These are phyloP conservation scores for Plasmopara halstedii DNA, from an alignment of 352 stramenopile species.

Conservation along the genomic window DNA sequence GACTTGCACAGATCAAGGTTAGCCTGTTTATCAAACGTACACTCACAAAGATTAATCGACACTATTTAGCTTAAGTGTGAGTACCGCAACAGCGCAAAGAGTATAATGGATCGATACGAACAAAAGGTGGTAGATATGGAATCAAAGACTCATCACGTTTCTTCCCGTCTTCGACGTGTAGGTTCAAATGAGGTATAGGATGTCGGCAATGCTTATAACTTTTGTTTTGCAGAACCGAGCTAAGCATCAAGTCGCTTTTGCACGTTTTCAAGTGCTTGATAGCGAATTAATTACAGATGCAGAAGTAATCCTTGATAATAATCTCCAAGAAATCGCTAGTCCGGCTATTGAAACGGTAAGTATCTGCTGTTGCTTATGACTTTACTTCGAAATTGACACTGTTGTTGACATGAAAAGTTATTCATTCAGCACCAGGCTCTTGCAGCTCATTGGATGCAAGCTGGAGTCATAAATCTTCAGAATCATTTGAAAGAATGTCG, in stretches of 20 bases:
- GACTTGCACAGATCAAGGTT: constrained; percentile 52
- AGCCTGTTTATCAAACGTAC: not conserved
- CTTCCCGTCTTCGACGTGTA: constrained; percentile 44
- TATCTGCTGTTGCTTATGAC: not conserved
- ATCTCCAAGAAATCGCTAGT: constrained; percentile 26
- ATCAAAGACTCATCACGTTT: constrained; percentile 32
- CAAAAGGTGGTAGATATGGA: constrained; percentile 52
- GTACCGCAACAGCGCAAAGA: constrained; percentile 52
- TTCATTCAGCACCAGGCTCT: constrained; percentile 28
- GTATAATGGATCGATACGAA: constrained; percentile 49
- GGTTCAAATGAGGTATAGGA: constrained; percentile 4
- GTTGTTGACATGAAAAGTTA: constrained; percentile 14
- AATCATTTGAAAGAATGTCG: constrained; percentile 15
- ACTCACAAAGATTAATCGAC: constrained; percentile 1
- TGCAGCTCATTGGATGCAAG: constrained; percentile 20
- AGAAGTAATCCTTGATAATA: constrained; percentile 26
- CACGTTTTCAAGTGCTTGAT: constrained; percentile 62
- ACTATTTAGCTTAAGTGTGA: constrained; percentile 44
- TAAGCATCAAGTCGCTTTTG: constrained; percentile 48
- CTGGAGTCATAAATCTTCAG: constrained; percentile 12
- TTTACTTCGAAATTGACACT: constrained; percentile 1
- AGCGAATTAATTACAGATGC: constrained; percentile 39
- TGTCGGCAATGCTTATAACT: not conserved
- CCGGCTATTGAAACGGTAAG: constrained; percentile 36
- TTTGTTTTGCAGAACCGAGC: constrained; percentile 42